Base-by-base conservation (phyloP, 176 grass and related monocot genomes). In the Poa pratensis region DNA sequence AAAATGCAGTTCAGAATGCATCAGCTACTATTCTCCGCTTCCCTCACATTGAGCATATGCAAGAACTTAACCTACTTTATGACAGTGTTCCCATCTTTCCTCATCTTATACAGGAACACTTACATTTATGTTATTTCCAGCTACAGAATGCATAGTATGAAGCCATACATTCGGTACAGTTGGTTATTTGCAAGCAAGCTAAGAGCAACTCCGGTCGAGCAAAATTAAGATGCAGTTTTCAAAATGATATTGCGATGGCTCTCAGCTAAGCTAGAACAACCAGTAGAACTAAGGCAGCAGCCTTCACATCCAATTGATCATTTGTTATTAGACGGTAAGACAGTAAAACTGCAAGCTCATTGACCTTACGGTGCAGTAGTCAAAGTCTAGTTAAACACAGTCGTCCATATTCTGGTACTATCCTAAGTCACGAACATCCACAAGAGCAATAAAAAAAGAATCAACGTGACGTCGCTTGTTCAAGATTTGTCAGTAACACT, bases 41-140 rank as follows among this genome's bases (percentile, higher is more conserved):
- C 50, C 50, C 9, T 82, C 80, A 13, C 51, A 82, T 27, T 5
- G 14, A 69, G 49, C 64, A 72, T 14, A 28, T 30, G 27, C 11
- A 14, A 43, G n/a, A 22, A 32, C 24, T 40, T 58, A 43, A 82
- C 80, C 80, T 72, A 58, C 52, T 72, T 59, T 51, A 59, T 45
- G 17, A 30, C 22, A 45, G 9, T 72, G 22, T 10, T 16, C 67
- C n/a, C 17, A 43, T 32, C 51, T 42, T 82, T 69, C 67, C 9
- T 46, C 42, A 6, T 80, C 40, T 65, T 65, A 12, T 80, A 49
- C 40, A 37, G 10, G 16, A 34, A 17, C 1, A 66, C 0, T 65
- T 49, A 59, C 43, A 55, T 71, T 20, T 19, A 26, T 9, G 7
- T 51, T 45, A 43, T 37, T 37, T 37, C 35, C 35, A 37, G 5